Percentiles rank a stretch among this genome's conserved stretches.
These are phyloP conservation scores for Pseudogymnoascus sp. DNA, from an alignment of 2,329 filamentous ascomycete species.

Conservation along the genomic window DNA sequence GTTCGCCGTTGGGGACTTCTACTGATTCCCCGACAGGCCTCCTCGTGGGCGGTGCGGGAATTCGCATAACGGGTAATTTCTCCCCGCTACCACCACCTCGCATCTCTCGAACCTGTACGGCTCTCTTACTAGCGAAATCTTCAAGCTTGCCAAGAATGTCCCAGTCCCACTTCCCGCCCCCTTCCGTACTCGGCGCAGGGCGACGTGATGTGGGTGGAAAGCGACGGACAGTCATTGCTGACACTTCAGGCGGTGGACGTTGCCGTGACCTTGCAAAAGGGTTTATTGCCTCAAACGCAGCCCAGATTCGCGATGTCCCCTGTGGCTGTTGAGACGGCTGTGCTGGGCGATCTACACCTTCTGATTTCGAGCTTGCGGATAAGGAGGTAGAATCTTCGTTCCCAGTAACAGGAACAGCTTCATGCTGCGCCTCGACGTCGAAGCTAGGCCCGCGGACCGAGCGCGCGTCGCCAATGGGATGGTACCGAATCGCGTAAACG, in stretches of 20 bases:
- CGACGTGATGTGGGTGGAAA: slow-evolving; percentile 15
- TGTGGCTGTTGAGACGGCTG: neutral
- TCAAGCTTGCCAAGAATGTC: slow-evolving; percentile 49
- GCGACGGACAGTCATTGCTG: slow-evolving; percentile 20
- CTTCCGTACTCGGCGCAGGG: slow-evolving; percentile 10
- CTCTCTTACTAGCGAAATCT: slow-evolving; percentile 52
- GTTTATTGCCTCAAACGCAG: slow-evolving; percentile 19
- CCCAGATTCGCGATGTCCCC: neutral
- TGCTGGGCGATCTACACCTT: slow-evolving; percentile 15
- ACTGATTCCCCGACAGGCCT: neutral
- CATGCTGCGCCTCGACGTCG: slow-evolving; percentile 15
- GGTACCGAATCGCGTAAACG: slow-evolving; percentile 54
- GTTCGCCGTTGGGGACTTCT: neutral
- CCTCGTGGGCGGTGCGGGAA: neutral
- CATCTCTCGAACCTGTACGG: slow-evolving; percentile 48
- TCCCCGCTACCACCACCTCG: slow-evolving; percentile 12
- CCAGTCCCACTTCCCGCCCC: slow-evolving; percentile 31
- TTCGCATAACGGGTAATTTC: slow-evolving; percentile 1
- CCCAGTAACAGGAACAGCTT: slow-evolving; percentile 20
- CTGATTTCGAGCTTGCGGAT: neutral
- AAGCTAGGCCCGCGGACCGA: slow-evolving; percentile 16
- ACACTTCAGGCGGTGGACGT: slow-evolving; percentile 25
- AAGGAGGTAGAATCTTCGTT: slow-evolving; percentile 17
- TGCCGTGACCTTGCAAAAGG: slow-evolving; percentile 22
- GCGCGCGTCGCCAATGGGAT: slow-evolving; percentile 39